Evolutionary conservation across 176 grass and related monocot species (phyloP), one percentile per base, ranked within the genome.

Genomic region (Guadua angustifolia): DNA sequence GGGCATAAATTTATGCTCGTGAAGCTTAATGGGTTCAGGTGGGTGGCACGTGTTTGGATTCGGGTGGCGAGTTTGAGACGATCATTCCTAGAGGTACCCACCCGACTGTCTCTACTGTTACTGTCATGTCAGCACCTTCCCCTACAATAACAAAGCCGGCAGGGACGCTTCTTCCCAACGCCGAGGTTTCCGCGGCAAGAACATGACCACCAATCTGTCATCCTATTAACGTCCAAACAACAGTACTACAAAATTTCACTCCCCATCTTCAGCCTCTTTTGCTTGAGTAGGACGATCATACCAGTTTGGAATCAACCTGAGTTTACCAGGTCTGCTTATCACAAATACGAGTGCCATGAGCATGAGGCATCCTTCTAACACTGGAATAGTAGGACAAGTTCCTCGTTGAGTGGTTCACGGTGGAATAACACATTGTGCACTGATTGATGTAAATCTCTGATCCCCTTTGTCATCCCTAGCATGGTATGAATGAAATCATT

Each of bases 371-470:
- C 72, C 83, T 82, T 59, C 79, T 72, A 90, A 72, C 10, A 86
- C 26, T 2, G 5, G 26, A 38, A 67, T 14, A 79, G 46, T 46
- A 16, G 45, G 45, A 47, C 72, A 12, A 50, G 59, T 8, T 86
- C 73, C 79, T 17, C 3, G 21, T 80, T 47, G 24, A 71, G 83
- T 50, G 66, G 58, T 82, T 66, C 73, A 78, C 40, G 42, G 57
- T 82, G 83, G 83, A 77, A 77, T 40, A 77, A 78, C 59, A 78
- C 73, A 52, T 12, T 82, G 83, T 47, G 50, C 40, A 66, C 73
- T 86, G 79, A 90, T 82, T 26, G 88, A 90, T 66, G 88, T 79
- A 47, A 86, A 90, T 65, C 32, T 65, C 29, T 72, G 79, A 78
- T 57, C 57, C 7, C 78, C 73, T 58, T 72, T 50, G 7, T 78